Evolutionary conservation across 495 filamentous ascomycete species (phyloP).

Genomic region (Lasiosphaeriaceae sp.): DNA sequence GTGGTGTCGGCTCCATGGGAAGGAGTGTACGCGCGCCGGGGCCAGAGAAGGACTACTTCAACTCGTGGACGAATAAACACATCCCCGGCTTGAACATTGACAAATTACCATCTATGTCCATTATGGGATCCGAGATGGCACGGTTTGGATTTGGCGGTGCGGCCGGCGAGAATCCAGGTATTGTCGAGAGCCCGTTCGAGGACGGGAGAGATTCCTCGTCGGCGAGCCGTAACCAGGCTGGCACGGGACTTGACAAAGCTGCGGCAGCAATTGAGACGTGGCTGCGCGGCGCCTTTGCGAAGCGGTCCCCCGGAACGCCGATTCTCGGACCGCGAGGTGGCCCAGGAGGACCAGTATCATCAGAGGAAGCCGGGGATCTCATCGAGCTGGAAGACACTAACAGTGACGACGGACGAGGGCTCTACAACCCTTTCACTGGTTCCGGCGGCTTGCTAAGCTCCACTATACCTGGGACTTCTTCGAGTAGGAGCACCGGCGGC

Average conservation of each 20-base stretch:
- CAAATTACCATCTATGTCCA: constrained; percentile 49
- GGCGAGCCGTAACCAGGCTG: constrained; percentile 19
- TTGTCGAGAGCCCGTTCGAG: constrained; percentile 50
- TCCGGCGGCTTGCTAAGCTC: constrained; percentile 19
- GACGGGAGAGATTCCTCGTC: constrained; percentile 36
- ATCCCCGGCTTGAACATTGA: constrained; percentile 66
- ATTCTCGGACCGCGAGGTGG: constrained; percentile 36
- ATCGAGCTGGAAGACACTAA: constrained; percentile 76
- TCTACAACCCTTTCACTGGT: neutral
- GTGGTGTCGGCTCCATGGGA: constrained; percentile 77
- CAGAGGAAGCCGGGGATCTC: constrained; percentile 58
- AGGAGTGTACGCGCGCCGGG: constrained; percentile 66
- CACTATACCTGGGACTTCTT: constrained; percentile 9
- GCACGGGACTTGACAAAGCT: constrained; percentile 66
- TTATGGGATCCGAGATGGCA: constrained; percentile 46
- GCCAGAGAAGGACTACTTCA: constrained; percentile 75
- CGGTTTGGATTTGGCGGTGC: constrained; percentile 45
- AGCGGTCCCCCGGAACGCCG: constrained; percentile 46
- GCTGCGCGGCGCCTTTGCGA: constrained; percentile 73
- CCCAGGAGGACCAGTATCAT: too few relatives aligned
- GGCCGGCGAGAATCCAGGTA: constrained; percentile 25
- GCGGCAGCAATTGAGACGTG: constrained; percentile 84
- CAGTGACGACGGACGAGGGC: constrained; percentile 47
- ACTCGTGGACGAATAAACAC: constrained; percentile 72
- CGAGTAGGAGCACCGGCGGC: constrained; percentile 23